Base-by-base conservation (phyloP, 345 rosid species). In the Rhizophora mangle region DNA sequence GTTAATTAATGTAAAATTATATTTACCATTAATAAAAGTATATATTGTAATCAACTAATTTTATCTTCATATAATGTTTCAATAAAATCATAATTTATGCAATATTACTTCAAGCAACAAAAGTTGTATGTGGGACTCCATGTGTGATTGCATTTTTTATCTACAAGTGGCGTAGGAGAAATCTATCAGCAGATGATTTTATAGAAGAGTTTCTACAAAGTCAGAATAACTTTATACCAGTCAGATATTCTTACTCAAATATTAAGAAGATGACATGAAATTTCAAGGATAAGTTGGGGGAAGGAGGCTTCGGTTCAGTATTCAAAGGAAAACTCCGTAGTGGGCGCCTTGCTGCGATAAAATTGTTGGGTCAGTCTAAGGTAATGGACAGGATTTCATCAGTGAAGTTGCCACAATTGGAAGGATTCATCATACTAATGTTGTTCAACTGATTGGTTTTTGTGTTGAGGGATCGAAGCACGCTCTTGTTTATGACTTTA, bases 351-450 rank as follows among this genome's bases (percentile, higher is more conserved):
- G 73, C 67, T 1, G 61, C 73, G 0, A 8, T 69, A 21, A 69
- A 62, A 31, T 2, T 69, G 27, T 18, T 61, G 10, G 4, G 34
- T 5, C 34, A 46, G 21, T 62, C 60, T 0, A 61, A 62, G 22
- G 51, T 22, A 36, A 53, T 4, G 73, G 65, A 0, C 66, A 69
- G 8, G 60, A 69, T 19, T 69, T 69, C 26, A 69, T 69, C 0
- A 69, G 32, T 18, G 73, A 69, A 49, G 67, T 69, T 69, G 73
- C 73, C 20, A 62, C 73, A 2, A 34, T 62, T 24, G 73, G 73
- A 30, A 62, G 51, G 32, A 69, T 69, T 60, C 47, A 69, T 49
- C 73, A 49, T 18, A 6, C 37, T 4, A 49, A 49, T 34, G 37
- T 62, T 2, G 73, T 69, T 16, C 58, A 20, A 18, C 37, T 69